Conservation (phyloP, 495 filamentous ascomycete genomes). For the Cairneyella variabilis region DNA sequence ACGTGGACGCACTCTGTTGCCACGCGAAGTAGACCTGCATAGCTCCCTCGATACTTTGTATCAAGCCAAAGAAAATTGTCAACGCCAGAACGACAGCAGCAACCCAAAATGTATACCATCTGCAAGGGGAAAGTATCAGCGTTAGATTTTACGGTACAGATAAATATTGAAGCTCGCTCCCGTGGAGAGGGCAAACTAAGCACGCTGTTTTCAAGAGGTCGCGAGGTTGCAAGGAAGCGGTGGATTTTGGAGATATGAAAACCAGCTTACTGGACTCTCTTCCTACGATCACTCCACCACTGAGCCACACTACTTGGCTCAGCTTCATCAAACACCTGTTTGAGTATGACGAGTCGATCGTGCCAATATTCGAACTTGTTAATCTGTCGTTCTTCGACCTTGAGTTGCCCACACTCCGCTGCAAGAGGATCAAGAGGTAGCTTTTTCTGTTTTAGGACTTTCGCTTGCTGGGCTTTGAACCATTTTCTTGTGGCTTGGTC, state of each 20-base stretch:
- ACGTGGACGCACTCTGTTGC: background rate
- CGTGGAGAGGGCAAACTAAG: too few species aligned
- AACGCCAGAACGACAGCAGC: background rate
- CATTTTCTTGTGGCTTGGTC: constrained; percentile 26
- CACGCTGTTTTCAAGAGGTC: too few species aligned
- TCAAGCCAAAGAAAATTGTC: constrained; percentile 3
- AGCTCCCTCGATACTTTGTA: background rate
- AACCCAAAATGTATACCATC: constrained; percentile 1
- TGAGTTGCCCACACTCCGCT: constrained; percentile 26
- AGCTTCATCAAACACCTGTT: constrained; percentile 48
- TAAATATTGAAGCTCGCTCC: too few species aligned
- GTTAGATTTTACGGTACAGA: too few species aligned
- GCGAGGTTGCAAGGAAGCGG: too few species aligned
- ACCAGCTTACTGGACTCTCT: constrained; percentile 46
- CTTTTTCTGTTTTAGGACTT: background rate
- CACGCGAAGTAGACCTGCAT: background rate
- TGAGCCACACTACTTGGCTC: constrained; percentile 40
- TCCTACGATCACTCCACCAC: constrained; percentile 48
- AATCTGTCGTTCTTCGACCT: constrained; percentile 36
- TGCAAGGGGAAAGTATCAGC: too few species aligned
- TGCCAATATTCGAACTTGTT: constrained; percentile 45
- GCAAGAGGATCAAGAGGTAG: constrained; percentile 27
- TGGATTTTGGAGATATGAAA: too few species aligned
- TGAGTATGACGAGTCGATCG: constrained; percentile 47
- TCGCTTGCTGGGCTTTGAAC: constrained; percentile 24